These are phyloP conservation scores for Mycena haematopus DNA, from an alignment of 768 basidiomycete species.

Conservation along the genomic window DNA sequence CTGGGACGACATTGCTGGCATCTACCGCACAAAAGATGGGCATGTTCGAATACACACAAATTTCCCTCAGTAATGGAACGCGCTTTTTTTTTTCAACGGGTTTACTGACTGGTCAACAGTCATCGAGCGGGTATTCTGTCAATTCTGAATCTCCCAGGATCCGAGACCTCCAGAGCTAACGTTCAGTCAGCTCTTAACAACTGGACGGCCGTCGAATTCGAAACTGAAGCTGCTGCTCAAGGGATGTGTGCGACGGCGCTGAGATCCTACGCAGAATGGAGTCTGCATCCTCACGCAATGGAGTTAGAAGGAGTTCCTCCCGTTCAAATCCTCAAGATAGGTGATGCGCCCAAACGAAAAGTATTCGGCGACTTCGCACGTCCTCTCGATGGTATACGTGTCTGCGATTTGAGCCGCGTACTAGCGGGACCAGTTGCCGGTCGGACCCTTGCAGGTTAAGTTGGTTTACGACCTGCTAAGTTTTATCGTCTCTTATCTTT, in stretches of 20 bases:
- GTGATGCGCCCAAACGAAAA: constrained; percentile 49
- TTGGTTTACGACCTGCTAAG: background rate
- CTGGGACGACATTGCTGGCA: constrained; percentile 59
- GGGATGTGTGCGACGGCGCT: constrained; percentile 59
- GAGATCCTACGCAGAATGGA: constrained; percentile 58
- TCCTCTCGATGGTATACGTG: constrained; percentile 57
- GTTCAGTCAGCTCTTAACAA: constrained; percentile 45
- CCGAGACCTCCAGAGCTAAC: constrained; percentile 39
- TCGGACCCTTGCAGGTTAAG: constrained; percentile 59
- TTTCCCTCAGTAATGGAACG: constrained; percentile 59
- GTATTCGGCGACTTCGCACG: constrained; percentile 19
- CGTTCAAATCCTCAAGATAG: constrained; percentile 52
- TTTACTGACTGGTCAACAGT: constrained; percentile 35
- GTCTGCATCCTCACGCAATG: constrained; percentile 52
- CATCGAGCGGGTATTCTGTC: constrained; percentile 57
- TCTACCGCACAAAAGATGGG: constrained; percentile 59
- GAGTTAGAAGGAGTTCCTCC: constrained; percentile 48
- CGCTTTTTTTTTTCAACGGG: background rate
- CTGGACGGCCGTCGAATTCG: constrained; percentile 55
- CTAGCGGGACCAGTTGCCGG: constrained; percentile 65
- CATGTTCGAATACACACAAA: constrained; percentile 68
- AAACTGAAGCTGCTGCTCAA: constrained; percentile 49
- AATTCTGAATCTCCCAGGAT: constrained; percentile 47
- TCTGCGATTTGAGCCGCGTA: constrained; percentile 65
- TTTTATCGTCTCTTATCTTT: background rate